Evolutionary conservation across 176 grass and related monocot genomes (phyloP).

Genomic region (Oryza meyeriana): DNA sequence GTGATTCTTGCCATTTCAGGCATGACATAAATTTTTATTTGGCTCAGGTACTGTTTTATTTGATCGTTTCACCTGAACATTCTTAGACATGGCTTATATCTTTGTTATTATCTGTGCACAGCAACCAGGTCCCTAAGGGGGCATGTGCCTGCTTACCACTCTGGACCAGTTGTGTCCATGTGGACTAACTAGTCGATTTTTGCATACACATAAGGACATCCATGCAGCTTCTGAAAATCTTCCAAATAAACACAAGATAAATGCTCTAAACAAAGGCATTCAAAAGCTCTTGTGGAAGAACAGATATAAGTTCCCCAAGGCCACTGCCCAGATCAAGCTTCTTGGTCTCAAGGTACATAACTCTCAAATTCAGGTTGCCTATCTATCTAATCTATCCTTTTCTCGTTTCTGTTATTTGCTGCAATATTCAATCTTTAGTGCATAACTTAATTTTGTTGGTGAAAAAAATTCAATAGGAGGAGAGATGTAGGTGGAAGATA

Average conservation of each 20-base stretch:
- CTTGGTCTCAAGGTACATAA: slow-evolving; percentile 80
- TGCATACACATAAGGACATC: slow-evolving; percentile 56
- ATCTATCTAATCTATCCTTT: not conserved
- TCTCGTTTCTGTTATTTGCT: not conserved
- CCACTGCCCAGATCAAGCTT: slow-evolving; percentile 75
- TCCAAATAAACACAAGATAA: slow-evolving; percentile 50
- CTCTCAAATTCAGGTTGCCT: not conserved
- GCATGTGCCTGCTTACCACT: slow-evolving; percentile 60
- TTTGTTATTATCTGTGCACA: slow-evolving; percentile 23
- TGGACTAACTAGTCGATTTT: slow-evolving; percentile 75
- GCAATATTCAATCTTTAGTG: not conserved
- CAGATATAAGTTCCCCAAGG: slow-evolving; percentile 84
- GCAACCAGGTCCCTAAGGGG: slow-evolving; percentile 92
- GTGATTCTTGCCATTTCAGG: slow-evolving; percentile 74
- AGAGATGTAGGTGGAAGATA: not conserved
- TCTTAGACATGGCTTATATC: slow-evolving; percentile 24
- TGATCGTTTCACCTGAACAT: not conserved
- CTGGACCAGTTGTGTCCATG: slow-evolving; percentile 66
- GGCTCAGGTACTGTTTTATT: slow-evolving; percentile 56
- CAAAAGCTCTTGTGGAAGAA: slow-evolving; percentile 95
- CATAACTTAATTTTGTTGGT: not conserved
- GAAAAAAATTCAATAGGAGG: too few relatives aligned
- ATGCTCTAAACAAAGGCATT: slow-evolving; percentile 73
- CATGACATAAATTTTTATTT: slow-evolving; percentile 83
- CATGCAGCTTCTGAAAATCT: slow-evolving; percentile 33